Evolutionary conservation across 176 grass and related monocot genomes (phyloP), one percentile per base, ranked within the genome.

Genomic region (Pharus latifolius): DNA sequence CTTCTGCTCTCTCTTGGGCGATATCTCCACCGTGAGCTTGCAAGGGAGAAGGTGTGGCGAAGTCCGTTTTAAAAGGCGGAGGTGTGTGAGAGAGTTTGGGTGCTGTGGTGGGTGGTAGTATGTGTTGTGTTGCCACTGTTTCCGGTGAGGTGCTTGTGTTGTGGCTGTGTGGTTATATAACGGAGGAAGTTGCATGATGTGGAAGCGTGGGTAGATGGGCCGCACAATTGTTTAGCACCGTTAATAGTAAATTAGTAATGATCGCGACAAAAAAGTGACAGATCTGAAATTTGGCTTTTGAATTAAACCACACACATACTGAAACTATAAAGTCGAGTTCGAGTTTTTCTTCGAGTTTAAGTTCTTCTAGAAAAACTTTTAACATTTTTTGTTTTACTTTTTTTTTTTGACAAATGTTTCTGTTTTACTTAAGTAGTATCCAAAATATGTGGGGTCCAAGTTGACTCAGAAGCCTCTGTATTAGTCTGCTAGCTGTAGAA

Each of bases 41-140:
- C 38, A 19, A 63, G 65, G 16, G 67, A 38, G 26, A 26, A 11
- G 24, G 27, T 6, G 17, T 49, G 22, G 14, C 10, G 52, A 57
- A 43, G 70, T 64, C n/a, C n/a, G n/a, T 69, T 71, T 74, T 57
- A 47, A 71, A 86, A 51, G 65, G 66, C 66, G 54, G 23, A 20
- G 54, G 34, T 32, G 47, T 32, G 50, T 32, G 69, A 15, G 34
- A 2, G 27, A 3, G 61, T 27, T 61, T 6, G 7, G 55, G 4
- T 75, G 8, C 65, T 34, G 61, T 73, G 14, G 10, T 52, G 57
- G n/a, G n/a, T n/a, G n/a, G n/a, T n/a, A n/a, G n/a, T n/a, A n/a
- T n/a, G n/a, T 75, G 8, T 65, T 34, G 61, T 73, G 14, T 14
- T 52, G 57, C 4, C 74, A 85, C 60, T 91, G 70, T 79, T 86